Evolutionary conservation across 2,329 filamentous ascomycete species (phyloP), one percentile per base, ranked within the genome.

Genomic region (Sphaerulina musiva): DNA sequence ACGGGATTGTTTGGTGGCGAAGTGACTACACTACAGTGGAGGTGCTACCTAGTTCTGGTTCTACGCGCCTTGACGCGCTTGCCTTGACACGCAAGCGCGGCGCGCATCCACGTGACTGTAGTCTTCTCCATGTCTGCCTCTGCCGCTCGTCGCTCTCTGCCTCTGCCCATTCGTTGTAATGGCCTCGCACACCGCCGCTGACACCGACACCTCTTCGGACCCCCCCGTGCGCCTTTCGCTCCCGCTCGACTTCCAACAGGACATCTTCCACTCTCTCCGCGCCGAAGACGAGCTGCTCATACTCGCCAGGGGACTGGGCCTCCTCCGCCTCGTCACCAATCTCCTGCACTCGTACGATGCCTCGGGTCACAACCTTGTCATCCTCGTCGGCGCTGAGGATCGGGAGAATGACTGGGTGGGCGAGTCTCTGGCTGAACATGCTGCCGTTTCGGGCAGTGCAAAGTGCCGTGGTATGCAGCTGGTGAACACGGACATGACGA

Each of bases 391-490:
- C 8, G 91, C 93, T 36, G 87, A 93, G 56, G 90, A 96, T 34
- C 83, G 88, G 56, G 93, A 98, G 68, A 96, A 96, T 81, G 85
- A 86, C 53, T 97, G 92, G 91, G 90, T 98, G 56, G 93, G 93
- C 62, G 93, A 97, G 75, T 89, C 90, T 31, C 76, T 98, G 68
- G 93, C 93, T 23, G 93, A 98, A 73, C 91, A 97, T 74, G 91
- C 91, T 68, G 90, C 89, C 59, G 83, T 95, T 69, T 96, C 89
- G 75, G 85, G 84, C 72, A 81, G 88, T 14, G 82, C 87, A 12
- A 85, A 86, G 65, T 89, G 90, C 47, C 83, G 91, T 58, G 93
- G 93, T 1, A 76, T 98, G 61, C 92, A 85, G 41, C 80, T 95
- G 26, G 90, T 98, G 69, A 97, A 97, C 71, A 97, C 93, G 6